A percentile compares a stretch with the other conserved stretches of the same genome.
Evolutionary conservation across 495 filamentous ascomycete species (phyloP).

Genomic region (Penicillium angulare): DNA sequence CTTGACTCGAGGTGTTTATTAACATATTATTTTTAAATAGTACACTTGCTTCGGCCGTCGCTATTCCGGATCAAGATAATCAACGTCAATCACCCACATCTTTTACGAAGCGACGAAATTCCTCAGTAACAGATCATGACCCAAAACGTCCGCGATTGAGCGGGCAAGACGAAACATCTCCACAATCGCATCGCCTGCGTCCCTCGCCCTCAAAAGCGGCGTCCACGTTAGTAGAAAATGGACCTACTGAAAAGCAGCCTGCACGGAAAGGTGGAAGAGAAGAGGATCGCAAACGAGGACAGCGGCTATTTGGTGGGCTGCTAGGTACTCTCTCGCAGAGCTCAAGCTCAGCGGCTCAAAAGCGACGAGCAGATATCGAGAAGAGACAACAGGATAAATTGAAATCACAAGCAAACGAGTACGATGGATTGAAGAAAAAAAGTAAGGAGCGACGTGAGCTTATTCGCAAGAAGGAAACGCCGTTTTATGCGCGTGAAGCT

Average conservation of each 20-base stretch:
- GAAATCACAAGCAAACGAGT: slow-evolving; percentile 68
- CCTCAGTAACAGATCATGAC: slow-evolving; percentile 52
- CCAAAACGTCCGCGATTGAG: slow-evolving; percentile 56
- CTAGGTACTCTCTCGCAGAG: slow-evolving; percentile 86
- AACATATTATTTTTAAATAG: slow-evolving; percentile 12
- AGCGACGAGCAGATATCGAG: slow-evolving; percentile 84
- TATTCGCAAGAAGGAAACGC: slow-evolving; percentile 66
- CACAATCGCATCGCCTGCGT: slow-evolving; percentile 11
- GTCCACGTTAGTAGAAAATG: slow-evolving; percentile 16
- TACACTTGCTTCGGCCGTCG: slow-evolving; percentile 64
- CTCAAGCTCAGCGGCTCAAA: slow-evolving; percentile 63
- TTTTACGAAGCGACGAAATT: slow-evolving; percentile 55
- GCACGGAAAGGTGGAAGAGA: slow-evolving; percentile 43
- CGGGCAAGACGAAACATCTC: slow-evolving; percentile 27
- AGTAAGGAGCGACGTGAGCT: slow-evolving; percentile 58
- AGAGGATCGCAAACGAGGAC: slow-evolving; percentile 84
- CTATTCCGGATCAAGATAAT: slow-evolving; percentile 53
- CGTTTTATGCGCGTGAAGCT: slow-evolving; percentile 72
- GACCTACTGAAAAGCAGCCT: slow-evolving; percentile 42
- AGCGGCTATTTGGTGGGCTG: slow-evolving; percentile 85
- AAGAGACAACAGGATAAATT: slow-evolving; percentile 82
- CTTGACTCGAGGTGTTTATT: background rate
- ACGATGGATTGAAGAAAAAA: slow-evolving; percentile 65
- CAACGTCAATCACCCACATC: slow-evolving; percentile 27
- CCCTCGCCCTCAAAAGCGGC: slow-evolving; percentile 4